Evolutionary conservation across 441 rosid genomes (phyloP).

Genomic region (Pelargonium citronellum): DNA sequence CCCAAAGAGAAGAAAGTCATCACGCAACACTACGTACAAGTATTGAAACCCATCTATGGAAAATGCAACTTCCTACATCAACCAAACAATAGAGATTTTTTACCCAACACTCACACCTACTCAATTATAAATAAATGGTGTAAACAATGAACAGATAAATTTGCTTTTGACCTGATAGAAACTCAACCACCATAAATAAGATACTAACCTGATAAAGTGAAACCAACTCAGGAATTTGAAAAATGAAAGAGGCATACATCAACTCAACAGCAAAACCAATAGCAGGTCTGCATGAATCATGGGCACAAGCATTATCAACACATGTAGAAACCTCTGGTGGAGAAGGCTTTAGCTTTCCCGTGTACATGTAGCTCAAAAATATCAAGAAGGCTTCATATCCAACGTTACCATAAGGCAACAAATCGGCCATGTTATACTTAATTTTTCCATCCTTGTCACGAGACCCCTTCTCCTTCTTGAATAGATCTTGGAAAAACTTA

Average conservation of each 20-base stretch:
- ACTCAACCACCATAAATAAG: slow-evolving; percentile 5
- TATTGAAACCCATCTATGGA: no score
- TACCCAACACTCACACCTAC: no score
- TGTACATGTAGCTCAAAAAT: slow-evolving; percentile 63
- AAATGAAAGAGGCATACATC: slow-evolving; percentile 70
- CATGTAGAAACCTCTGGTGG: slow-evolving; percentile 78
- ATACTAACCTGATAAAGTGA: slow-evolving; percentile 70
- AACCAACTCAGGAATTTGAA: slow-evolving; percentile 60
- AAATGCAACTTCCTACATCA: no score
- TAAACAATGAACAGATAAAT: no score
- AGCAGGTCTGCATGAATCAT: slow-evolving; percentile 78
- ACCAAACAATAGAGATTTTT: no score
- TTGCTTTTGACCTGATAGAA: neutral
- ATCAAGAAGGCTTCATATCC: slow-evolving; percentile 66
- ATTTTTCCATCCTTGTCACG: slow-evolving; percentile 49
- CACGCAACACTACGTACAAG: no score
- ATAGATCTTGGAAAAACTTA: slow-evolving; percentile 49
- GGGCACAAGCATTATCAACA: slow-evolving; percentile 58
- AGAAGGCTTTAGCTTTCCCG: slow-evolving; percentile 59
- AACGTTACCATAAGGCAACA: slow-evolving; percentile 54
- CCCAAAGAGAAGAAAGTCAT: no score
- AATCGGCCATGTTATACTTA: slow-evolving; percentile 43
- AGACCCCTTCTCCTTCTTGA: slow-evolving; percentile 41
- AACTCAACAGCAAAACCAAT: slow-evolving; percentile 66
- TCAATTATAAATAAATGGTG: no score